Evolutionary conservation across 176 grass and related monocot species (phyloP).

Genomic region (Hordeum marinum): DNA sequence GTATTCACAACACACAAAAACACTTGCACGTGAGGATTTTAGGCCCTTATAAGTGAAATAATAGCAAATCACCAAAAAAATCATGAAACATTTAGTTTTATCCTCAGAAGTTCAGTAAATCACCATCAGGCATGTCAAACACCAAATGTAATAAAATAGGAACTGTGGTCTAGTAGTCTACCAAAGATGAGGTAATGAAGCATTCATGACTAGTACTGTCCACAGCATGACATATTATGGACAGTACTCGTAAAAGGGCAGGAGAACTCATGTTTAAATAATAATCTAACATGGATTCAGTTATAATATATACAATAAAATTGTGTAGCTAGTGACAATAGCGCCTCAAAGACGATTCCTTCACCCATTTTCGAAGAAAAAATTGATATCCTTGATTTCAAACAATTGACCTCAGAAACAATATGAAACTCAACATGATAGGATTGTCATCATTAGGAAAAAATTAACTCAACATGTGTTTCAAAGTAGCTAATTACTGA

Average conservation of each 20-base stretch:
- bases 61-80: background rate
- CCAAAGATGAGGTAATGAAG: background rate
- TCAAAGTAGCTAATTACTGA: conserved; percentile 12
- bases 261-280: background rate
- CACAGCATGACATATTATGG: background rate
- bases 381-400: background rate
- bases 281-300: background rate
- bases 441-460: conserved; percentile 1
- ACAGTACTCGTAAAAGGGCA: background rate
- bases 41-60: background rate
- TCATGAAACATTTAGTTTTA: background rate
- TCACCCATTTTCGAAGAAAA: background rate
- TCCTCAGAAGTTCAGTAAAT: background rate
- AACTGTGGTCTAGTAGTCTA: background rate
- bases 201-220: background rate
- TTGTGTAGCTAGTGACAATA: conserved; percentile 1
- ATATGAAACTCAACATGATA: conserved; percentile 6
- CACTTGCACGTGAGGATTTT: background rate
- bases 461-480: conserved; percentile 17
- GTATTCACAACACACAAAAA: background rate
- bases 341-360: background rate
- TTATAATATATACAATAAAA: background rate
- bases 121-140: background rate
- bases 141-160: background rate
- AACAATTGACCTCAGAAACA: background rate